Percentiles rank a stretch among this genome's conserved stretches.
phyloP scores from a whole-genome alignment of 768 basidiomycete genomes.

The Pholiota conissans region DNA sequence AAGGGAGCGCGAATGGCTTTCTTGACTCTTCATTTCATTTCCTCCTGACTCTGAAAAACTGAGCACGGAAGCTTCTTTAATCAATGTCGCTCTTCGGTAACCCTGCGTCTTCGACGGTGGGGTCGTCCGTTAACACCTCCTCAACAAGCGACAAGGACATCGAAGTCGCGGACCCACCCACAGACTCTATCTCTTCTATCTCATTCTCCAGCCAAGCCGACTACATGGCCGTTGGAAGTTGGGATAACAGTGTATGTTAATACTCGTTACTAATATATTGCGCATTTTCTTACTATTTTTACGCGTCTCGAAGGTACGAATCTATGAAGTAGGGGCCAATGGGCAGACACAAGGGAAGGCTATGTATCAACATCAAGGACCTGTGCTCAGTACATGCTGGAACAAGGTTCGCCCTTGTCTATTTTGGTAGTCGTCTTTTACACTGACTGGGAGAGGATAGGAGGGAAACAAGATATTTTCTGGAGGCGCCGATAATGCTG shows the following conservation, averaged over 20 bases:
- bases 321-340: conserved; percentile 84
- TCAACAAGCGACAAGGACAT: conserved; percentile 68
- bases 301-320: conserved; percentile 63
- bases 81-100: conserved; percentile 43
- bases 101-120: conserved; percentile 27
- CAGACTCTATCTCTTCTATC: conserved; percentile 85
- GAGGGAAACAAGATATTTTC: conserved; percentile 91
- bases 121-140: conserved; percentile 32
- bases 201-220: conserved; percentile 85
- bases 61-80: conserved; percentile 4
- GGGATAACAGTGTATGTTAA: conserved; percentile 84
- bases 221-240: conserved; percentile 89
- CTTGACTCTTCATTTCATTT: not conserved
- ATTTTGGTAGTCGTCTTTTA: too few relatives aligned
- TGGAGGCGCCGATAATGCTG: conserved; percentile 93
- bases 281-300: conserved; percentile 12
- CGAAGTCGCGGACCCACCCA: conserved; percentile 77
- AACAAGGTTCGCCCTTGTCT: conserved; percentile 63
- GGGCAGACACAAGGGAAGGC: conserved; percentile 89
- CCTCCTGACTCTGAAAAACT: not conserved
- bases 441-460: conserved; percentile 35
- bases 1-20: not conserved
- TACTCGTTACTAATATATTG: not conserved
- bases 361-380: conserved; percentile 88
- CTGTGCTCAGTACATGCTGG: conserved; percentile 89